Evolutionary conservation across 2,329 filamentous ascomycete genomes (phyloP).

Genomic region (Fusarium illudens): DNA sequence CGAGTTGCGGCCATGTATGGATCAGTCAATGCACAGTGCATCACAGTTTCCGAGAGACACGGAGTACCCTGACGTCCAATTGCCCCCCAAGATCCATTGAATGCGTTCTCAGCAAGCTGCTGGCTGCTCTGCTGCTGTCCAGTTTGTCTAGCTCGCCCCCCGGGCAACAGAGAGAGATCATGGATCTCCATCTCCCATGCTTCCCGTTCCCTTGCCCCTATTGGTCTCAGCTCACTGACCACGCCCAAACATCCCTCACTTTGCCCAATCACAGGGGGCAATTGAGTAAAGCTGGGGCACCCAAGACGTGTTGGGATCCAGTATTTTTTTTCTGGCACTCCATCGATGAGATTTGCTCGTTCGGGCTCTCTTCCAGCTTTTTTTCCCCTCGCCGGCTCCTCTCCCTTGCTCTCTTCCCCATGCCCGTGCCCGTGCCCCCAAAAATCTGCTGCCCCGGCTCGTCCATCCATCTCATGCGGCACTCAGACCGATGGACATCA

Average conservation of each 20-base stretch:
- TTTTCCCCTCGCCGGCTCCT: not conserved
- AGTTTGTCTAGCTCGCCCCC: not conserved
- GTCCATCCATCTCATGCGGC: too few relatives aligned
- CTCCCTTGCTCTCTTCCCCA: not conserved
- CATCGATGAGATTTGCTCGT: conserved; percentile 19
- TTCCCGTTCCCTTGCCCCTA: not conserved
- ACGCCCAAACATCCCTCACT: not conserved
- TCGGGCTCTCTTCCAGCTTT: conserved; percentile 10
- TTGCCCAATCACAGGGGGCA: conserved; percentile 15
- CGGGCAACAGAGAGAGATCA: conserved; percentile 15
- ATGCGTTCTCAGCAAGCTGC: not conserved
- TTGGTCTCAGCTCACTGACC: conserved; percentile 9
- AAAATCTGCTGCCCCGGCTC: conserved; percentile 5
- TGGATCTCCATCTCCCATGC: conserved; percentile 24
- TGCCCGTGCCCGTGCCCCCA: conserved; percentile 1
- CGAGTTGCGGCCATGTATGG: not conserved
- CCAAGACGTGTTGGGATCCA: not conserved
- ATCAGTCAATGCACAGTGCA: not conserved
- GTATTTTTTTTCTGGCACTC: not conserved
- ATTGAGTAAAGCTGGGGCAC: conserved; percentile 13
- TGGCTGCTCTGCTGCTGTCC: not conserved
- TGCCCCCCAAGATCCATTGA: not conserved
- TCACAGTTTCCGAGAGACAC: not conserved
- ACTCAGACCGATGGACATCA: not conserved
- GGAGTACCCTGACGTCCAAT: not conserved